Evolutionary conservation across 1,284 basidiomycete genomes (phyloP).

Genomic region (Leccinum ponderosum): DNA sequence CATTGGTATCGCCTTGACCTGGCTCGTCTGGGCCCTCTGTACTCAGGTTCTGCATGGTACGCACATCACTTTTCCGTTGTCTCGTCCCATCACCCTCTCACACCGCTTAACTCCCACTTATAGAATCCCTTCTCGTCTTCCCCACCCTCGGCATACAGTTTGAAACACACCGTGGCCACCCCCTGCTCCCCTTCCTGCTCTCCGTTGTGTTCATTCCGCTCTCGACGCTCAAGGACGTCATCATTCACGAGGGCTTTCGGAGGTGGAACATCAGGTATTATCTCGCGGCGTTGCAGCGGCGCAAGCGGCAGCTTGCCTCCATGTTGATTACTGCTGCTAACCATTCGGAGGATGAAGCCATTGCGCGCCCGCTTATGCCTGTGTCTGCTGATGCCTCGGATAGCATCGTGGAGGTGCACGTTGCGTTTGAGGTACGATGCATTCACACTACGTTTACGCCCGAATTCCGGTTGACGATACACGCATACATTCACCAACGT

Average conservation of each 20-base stretch:
- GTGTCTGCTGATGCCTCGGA: neutral
- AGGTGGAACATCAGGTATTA: constrained; percentile 74
- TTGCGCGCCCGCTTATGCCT: too few relatives aligned
- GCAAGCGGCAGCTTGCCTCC: neutral
- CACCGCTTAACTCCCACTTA: neutral
- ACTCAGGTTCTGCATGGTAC: constrained; percentile 56
- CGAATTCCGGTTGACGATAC: neutral
- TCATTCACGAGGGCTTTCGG: constrained; percentile 72
- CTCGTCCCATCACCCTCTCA: too few relatives aligned
- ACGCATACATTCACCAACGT: neutral
- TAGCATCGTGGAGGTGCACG: constrained; percentile 39
- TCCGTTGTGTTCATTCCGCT: constrained; percentile 55
- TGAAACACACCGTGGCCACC: constrained; percentile 62
- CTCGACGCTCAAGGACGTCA: constrained; percentile 52
- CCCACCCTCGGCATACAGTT: constrained; percentile 70
- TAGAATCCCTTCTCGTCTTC: constrained; percentile 70
- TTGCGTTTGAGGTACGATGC: constrained; percentile 52
- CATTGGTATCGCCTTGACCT: constrained; percentile 5
- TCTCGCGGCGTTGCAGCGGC: constrained; percentile 49
- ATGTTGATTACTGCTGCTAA: neutral
- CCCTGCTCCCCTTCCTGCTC: constrained; percentile 38
- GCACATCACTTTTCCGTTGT: constrained; percentile 26
- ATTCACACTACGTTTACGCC: neutral
- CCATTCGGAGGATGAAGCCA: neutral
- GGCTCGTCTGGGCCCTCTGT: constrained; percentile 37